Base-by-base conservation (phyloP, 495 filamentous ascomycete genomes). In the Amphirosellinia nigrospora region DNA sequence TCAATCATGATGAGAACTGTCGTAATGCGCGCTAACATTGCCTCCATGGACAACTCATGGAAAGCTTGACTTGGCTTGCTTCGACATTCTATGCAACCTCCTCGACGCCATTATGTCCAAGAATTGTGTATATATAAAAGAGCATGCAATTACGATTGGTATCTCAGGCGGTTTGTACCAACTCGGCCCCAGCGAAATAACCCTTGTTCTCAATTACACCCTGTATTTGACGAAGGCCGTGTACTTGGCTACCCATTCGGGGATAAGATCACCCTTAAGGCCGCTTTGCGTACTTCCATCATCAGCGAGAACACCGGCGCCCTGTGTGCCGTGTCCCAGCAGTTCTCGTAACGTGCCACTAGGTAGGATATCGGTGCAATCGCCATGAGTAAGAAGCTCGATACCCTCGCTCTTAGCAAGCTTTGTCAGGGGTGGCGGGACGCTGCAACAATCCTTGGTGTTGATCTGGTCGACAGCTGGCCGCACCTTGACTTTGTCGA, bases 191-290 rank as follows among this genome's bases (percentile, higher is more conserved):
- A 4, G 94, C 94, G 83, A 97, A 97, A 80, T 97, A 98, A 16
- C 96, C 96, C 83, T 98, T 98, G 76, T 96, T 97, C 86, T 99
- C 96, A 63, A 99, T 93, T 5, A 98, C 96, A 0, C 96, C 96
- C 96, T 85, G 78, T 98, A 90, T 78, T 92, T 92, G 36, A 98
- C 93, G n/a, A 98, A 94, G 6, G 96, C 96, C 26, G 96, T 98
- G 79, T 99, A 99, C 78, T 98, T 98, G 67, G 94, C 90, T 38
- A 98, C 96, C 95, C 95, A 99, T 72, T 93, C 89, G 16, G 96
- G 94, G 71, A 87, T 84, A 55, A 99, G 83, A 62, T 97, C 89
- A 15, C 93, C 92, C 71, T 87, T 87, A 64, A 96, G 82, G 3
- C 87, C 88, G 0, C 83, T 86, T 67, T 80, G 67, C 41, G 71